Percentiles rank a stretch among this genome's conserved stretches.
Evolutionary conservation across 305 asterid species (phyloP).

Genomic region (Solanum hybrid): DNA sequence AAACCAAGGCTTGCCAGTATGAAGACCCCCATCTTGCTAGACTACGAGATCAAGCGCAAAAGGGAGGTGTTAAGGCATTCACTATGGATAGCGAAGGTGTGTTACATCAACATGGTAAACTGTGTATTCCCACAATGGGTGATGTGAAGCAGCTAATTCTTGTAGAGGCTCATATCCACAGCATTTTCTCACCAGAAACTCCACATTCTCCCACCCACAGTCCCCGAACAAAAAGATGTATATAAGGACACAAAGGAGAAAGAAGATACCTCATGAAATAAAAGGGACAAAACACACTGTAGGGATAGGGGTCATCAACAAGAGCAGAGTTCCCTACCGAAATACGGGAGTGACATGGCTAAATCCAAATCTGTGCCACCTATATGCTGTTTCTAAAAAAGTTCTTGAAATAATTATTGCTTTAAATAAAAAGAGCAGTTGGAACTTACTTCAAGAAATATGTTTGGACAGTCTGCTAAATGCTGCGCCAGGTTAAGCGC

Average conservation of each 20-base stretch:
- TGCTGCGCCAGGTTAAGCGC: slow-evolving; percentile 76
- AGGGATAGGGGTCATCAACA: background rate
- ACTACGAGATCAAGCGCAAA: background rate
- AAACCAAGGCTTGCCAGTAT: background rate
- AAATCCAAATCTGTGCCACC: background rate
- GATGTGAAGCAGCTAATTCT: background rate
- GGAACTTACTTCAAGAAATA: slow-evolving; percentile 75
- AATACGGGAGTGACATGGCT: background rate
- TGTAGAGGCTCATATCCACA: background rate
- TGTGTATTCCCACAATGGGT: background rate
- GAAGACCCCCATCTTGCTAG: background rate
- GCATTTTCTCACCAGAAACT: background rate
- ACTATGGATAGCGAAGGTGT: background rate
- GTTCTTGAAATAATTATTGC: background rate
- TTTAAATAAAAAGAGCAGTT: slow-evolving; percentile 4
- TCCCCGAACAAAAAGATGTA: background rate
- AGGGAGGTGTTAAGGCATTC: background rate
- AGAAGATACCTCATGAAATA: background rate
- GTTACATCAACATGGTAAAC: background rate
- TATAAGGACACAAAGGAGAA: background rate
- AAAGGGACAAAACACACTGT: background rate
- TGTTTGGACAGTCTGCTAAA: slow-evolving; percentile 68
- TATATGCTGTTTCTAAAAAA: background rate
- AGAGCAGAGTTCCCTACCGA: background rate
- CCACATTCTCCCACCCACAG: background rate